Base-by-base conservation (phyloP, 108 stramenopile genomes). In the Fragilariopsis cylindrus region DNA sequence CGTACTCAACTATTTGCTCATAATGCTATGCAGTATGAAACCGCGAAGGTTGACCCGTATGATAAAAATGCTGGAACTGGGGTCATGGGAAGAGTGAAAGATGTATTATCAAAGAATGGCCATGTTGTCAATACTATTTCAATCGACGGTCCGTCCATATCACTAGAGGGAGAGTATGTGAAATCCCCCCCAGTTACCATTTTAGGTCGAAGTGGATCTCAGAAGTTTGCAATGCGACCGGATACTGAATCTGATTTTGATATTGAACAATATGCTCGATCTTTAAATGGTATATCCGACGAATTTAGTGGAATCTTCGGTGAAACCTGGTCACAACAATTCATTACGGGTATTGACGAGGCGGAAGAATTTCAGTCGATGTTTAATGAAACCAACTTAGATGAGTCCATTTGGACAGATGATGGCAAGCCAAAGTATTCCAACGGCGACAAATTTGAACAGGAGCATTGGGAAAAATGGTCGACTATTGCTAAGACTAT, bases 401-500 rank as follows among this genome's bases (percentile, higher is more conserved):
- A 43, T 16, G 55, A 71, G 12, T 57, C 44, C 70, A 53, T n/a
- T 60, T 43, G 57, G 18, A 19, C 46, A 4, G 47, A 13, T n/a
- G 2, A 16, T 46, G 67, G n/a, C 0, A 48, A 48, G 1, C 30
- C 30, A 30, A 9, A 30, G 4, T 60, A 60, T 40, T 5, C 19
- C 3, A 60, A 40, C 0, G 15, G 8, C 1, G 58, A 11, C 5
- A 60, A 60, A 60, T 40, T 60, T 18, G 48, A 44, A 41, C 44
- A 30, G 42, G 58, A 72, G 15, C 42, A 62, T 21, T 30, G 69
- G 40, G 49, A 52, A 15, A 64, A 65, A 42, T 65, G 40, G 77
- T 54, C 62, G 15, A 82, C 78, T 72, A 70, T 82, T 12, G 77
- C 89, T 43, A 73, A 68, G 48, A 72, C 86, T 63, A 88, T 90